Percentiles rank a stretch among this genome's conserved stretches.
phyloP scores from a whole-genome alignment of 2,329 filamentous ascomycete genomes.

The Juglanconis sp. region DNA sequence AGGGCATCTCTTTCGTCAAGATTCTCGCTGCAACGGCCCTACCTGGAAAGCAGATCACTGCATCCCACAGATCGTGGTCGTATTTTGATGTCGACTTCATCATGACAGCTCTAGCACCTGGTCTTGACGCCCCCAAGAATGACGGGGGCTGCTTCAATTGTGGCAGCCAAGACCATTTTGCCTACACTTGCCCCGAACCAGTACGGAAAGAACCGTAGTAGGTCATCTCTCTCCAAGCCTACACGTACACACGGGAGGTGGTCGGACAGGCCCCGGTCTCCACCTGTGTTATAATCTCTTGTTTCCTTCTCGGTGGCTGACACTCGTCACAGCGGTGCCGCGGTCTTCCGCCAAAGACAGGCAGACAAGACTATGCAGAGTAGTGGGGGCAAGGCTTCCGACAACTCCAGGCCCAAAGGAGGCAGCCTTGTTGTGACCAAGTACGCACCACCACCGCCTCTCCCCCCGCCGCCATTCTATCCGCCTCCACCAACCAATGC shows the following conservation, averaged over 20 bases:
- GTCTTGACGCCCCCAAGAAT: slow-evolving; percentile 24
- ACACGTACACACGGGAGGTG: neutral
- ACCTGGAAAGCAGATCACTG: neutral
- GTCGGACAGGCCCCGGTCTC: neutral
- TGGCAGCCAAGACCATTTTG: slow-evolving; percentile 48
- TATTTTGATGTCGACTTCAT: slow-evolving; percentile 17
- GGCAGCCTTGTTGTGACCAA: slow-evolving; percentile 32
- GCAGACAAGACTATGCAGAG: slow-evolving; percentile 15
- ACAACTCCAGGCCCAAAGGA: slow-evolving; percentile 35
- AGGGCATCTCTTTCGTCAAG: neutral
- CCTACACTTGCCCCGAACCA: slow-evolving; percentile 50
- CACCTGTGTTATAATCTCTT: neutral
- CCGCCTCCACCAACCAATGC: slow-evolving; percentile 16
- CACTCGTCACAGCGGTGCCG: slow-evolving; percentile 22
- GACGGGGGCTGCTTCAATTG: slow-evolving; percentile 52
- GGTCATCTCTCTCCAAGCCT: slow-evolving; percentile 28
- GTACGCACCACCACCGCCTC: slow-evolving; percentile 30
- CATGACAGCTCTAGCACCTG: slow-evolving; percentile 27
- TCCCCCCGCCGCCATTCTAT: slow-evolving; percentile 20
- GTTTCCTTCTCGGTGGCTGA: slow-evolving; percentile 11
- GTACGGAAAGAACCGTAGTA: slow-evolving; percentile 48
- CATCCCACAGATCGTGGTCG: neutral
- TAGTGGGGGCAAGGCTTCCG: slow-evolving; percentile 23
- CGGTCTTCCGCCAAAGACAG: slow-evolving; percentile 23
- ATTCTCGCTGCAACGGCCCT: neutral